Base-by-base conservation (phyloP, 768 basidiomycete species). In the Leccinellum albellum region DNA sequence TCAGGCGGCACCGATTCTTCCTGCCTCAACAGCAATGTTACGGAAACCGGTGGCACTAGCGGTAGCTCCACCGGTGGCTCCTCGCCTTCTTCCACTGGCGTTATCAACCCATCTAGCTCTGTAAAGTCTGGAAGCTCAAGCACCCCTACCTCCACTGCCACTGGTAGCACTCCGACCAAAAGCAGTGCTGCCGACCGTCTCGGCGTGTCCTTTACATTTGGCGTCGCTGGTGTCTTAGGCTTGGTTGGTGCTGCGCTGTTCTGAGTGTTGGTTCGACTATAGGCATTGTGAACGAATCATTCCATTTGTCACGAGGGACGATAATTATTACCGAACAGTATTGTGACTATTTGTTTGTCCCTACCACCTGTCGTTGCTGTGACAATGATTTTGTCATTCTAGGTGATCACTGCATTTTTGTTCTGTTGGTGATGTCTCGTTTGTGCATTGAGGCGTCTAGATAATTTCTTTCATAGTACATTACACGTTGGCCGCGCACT, bases 161-260 rank as follows among this genome's bases (percentile, higher is more conserved):
- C 70, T 37, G 45, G 66, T 37, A 59, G 63, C n/a, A 26, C 68
- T 21, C 59, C 71, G 50, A 67, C 69, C 42, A 61, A 55, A 24
- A 57, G 58, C 51, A 73, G 69, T 44, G 76, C 70, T 44, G 74
- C 75, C 15, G 69, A 62, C 50, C 72, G 66, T 55, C 61, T 66
- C 37, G 52, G 62, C 40, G 61, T 60, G 9, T 61, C 72, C 51
- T 68, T 75, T 10, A 64, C 74, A 1, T 71, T 78, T 61, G 79
- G 81, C 15, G 61, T 83, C 24, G 81, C 79, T 48, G 77, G 77
- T 37, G 31, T 83, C 35, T 69, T 85, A 66, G 82, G 82, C 21
- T 62, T 84, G 45, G 67, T 82, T 54, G 83, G 83, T 42, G 75
- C 78, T 52, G 74, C 74, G 50, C 70, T 84, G 21, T 73, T 83